A percentile compares a stretch with the other conserved stretches of the same genome.
These are phyloP conservation scores for Coniella lustricola DNA, from an alignment of 2,329 filamentous ascomycete species.

Conservation along the genomic window DNA sequence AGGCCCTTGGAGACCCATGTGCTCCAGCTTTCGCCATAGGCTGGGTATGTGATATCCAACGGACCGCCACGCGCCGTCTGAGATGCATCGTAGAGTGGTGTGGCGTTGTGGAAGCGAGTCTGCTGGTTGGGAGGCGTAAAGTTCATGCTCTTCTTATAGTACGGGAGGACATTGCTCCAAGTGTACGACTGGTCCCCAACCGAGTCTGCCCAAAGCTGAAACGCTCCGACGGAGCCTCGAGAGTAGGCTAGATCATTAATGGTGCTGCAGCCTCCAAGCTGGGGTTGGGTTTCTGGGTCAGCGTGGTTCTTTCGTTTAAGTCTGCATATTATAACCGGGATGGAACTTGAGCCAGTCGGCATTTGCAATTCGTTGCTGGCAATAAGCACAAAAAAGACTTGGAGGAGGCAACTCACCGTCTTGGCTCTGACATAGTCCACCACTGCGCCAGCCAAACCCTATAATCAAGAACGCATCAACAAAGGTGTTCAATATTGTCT, in stretches of 20 bases:
- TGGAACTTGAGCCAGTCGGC: too few species aligned
- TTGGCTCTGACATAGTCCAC: slow-evolving; percentile 4
- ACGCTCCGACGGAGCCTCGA: neutral
- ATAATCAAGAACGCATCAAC: too few species aligned
- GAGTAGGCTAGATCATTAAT: slow-evolving; percentile 8
- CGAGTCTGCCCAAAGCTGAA: slow-evolving; percentile 7
- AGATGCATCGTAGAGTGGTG: neutral
- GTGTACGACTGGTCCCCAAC: slow-evolving; percentile 8
- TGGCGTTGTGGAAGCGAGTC: slow-evolving; percentile 4
- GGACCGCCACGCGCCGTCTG: neutral
- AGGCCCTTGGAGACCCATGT: slow-evolving; percentile 6
- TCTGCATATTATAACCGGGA: too few species aligned
- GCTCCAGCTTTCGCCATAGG: slow-evolving; percentile 3
- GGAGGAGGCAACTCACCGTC: neutral
- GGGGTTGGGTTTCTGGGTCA: neutral
- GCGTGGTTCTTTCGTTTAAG: too few species aligned
- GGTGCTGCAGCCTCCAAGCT: neutral
- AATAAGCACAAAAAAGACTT: neutral
- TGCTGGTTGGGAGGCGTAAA: neutral
- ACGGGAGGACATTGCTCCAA: slow-evolving; percentile 6
- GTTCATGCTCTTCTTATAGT: slow-evolving; percentile 7
- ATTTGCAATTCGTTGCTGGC: too few species aligned
- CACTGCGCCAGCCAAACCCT: neutral
- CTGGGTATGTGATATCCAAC: neutral
- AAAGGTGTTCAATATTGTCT: neutral